Evolutionary conservation across 345 rosid species (phyloP).

Genomic region (Combretum micranthum): DNA sequence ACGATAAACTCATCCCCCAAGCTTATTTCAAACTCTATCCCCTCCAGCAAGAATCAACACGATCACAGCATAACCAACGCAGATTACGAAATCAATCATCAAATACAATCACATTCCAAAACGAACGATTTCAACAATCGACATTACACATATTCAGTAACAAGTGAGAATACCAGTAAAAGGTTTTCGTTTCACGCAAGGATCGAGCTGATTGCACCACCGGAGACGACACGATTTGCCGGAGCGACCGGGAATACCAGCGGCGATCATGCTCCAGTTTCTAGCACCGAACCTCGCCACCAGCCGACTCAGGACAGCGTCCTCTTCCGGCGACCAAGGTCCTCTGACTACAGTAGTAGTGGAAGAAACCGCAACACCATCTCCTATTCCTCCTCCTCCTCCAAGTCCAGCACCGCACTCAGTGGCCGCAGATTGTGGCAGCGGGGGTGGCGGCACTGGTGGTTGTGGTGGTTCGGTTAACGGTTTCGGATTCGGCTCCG

Average conservation of each 20-base stretch:
- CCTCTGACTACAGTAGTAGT: constrained; percentile 31
- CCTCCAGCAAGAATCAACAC: too few relatives aligned
- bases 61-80: too few relatives aligned
- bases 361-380: constrained; percentile 8
- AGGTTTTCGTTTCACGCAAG: constrained; percentile 61
- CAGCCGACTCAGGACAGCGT: constrained; percentile 29
- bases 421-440: too few relatives aligned
- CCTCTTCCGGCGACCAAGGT: constrained; percentile 56
- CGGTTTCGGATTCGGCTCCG: too few relatives aligned
- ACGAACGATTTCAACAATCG: neutral
- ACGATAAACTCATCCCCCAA: too few relatives aligned
- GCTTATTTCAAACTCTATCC: too few relatives aligned
- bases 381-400: constrained; percentile 14
- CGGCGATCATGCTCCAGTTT: constrained; percentile 66
- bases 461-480: too few relatives aligned
- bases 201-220: constrained; percentile 91
- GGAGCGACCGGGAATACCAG: constrained; percentile 60
- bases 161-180: constrained; percentile 40
- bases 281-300: constrained; percentile 45
- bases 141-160: too few relatives aligned
- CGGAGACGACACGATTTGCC: constrained; percentile 85
- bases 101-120: neutral
- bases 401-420: constrained; percentile 17
- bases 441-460: too few relatives aligned
- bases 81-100: neutral